Conservation (phyloP, 805 yeast genomes). For the Starmera amethionina region DNA sequence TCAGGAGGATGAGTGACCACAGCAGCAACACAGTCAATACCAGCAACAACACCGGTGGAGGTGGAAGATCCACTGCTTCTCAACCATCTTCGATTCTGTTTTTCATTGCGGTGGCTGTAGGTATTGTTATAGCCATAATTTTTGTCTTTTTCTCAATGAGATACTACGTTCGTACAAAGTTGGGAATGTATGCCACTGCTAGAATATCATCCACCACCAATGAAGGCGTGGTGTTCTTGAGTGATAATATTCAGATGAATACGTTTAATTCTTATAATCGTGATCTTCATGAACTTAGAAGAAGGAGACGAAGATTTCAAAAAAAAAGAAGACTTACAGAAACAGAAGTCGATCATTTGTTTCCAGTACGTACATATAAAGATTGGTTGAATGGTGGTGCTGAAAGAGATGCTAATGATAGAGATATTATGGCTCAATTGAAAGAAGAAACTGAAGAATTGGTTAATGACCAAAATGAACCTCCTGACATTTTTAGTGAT, state of each 20-base stretch:
- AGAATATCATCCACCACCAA: conserved; percentile 11
- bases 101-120: conserved; percentile 54
- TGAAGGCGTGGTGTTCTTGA: conserved; percentile 11
- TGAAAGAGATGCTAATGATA: conserved; percentile 34
- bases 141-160: conserved; percentile 53
- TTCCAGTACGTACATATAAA: conserved; percentile 46
- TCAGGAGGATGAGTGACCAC: no score
- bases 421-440: conserved; percentile 36
- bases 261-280: conserved; percentile 11
- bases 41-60: not conserved
- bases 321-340: conserved; percentile 43
- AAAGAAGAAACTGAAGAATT: conserved; percentile 19
- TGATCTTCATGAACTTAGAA: conserved; percentile 10
- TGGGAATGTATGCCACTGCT: conserved; percentile 35
- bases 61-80: conserved; percentile 1
- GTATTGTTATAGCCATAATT: conserved; percentile 44
- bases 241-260: conserved; percentile 15
- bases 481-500: conserved; percentile 1
- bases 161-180: conserved; percentile 46
- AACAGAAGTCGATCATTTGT: conserved; percentile 48
- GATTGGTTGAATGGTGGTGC: conserved; percentile 57
- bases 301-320: conserved; percentile 33
- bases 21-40: not conserved
- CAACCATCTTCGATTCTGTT: conserved; percentile 55
- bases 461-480: conserved; percentile 1